Evolutionary conservation across 2,329 filamentous ascomycete genomes (phyloP).

Genomic region (Colletotrichum incanum): DNA sequence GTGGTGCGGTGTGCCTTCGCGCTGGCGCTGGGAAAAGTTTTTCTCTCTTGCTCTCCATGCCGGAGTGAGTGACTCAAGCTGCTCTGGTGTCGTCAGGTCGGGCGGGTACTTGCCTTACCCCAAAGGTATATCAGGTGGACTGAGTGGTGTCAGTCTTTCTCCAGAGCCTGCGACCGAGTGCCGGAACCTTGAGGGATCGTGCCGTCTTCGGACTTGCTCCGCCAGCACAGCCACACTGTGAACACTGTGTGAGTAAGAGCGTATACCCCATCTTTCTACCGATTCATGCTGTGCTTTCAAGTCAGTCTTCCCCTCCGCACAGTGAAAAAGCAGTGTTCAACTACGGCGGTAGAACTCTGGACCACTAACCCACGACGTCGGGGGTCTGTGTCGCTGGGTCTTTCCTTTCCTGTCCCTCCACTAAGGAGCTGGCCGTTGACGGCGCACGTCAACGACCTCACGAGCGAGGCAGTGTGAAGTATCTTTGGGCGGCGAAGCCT

Average conservation of each 20-base stretch:
- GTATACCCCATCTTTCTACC: not conserved
- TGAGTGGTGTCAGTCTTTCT: not conserved
- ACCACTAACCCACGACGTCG: conserved; percentile 4
- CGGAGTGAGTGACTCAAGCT: conserved; percentile 10
- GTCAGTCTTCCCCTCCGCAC: not conserved
- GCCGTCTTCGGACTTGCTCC: conserved; percentile 30
- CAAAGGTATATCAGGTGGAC: not conserved
- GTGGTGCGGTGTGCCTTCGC: conserved; percentile 2
- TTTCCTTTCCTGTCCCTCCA: conserved; percentile 7
- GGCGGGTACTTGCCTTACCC: not conserved
- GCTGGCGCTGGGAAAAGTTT: conserved; percentile 18
- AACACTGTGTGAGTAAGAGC: conserved; percentile 17
- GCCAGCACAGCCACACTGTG: not conserved
- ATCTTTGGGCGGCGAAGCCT: not conserved
- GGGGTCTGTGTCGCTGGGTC: conserved; percentile 17
- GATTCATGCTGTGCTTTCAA: not conserved
- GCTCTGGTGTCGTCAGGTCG: not conserved
- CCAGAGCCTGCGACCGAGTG: conserved; percentile 15
- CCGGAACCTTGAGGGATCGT: conserved; percentile 12
- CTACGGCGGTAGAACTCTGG: conserved; percentile 18
- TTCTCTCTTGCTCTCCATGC: conserved; percentile 3
- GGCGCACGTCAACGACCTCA: conserved; percentile 9
- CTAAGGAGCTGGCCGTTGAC: not conserved
- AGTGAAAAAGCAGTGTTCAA: conserved; percentile 2
- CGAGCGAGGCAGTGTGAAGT: not conserved